A percentile compares a stretch with the other conserved stretches of the same genome.
Conservation (phyloP, 441 rosid genomes). For the Adansonia rubrostipa region DNA sequence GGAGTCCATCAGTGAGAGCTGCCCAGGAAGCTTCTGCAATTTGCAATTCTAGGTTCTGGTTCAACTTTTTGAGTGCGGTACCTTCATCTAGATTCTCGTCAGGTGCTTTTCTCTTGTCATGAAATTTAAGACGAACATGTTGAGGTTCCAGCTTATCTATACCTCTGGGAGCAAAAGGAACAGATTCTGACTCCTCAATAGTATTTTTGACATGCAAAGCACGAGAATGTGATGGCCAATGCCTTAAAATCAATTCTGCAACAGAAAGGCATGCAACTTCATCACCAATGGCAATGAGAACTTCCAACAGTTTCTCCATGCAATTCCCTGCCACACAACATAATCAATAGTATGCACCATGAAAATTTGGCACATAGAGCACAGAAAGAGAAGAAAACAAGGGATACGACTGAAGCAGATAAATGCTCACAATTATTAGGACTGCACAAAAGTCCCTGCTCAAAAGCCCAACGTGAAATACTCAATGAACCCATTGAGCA, state of each 20-base stretch:
- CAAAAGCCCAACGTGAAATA: slow-evolving; percentile 99
- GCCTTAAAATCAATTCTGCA: slow-evolving; percentile 92
- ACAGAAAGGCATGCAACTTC: slow-evolving; percentile 98
- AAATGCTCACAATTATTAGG: slow-evolving; percentile 87
- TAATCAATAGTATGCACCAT: slow-evolving; percentile 15
- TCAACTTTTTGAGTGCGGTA: slow-evolving; percentile 60
- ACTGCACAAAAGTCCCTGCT: slow-evolving; percentile 98
- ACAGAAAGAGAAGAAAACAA: slow-evolving; percentile 9
- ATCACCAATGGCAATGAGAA: slow-evolving; percentile 98
- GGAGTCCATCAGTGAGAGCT: slow-evolving; percentile 66
- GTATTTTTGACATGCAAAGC: slow-evolving; percentile 83
- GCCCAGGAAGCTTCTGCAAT: slow-evolving; percentile 78
- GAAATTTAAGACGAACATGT: slow-evolving; percentile 85
- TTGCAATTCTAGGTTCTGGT: slow-evolving; percentile 56
- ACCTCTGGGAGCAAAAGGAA: slow-evolving; percentile 93
- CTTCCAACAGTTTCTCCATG: slow-evolving; percentile 99
- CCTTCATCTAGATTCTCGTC: slow-evolving; percentile 54
- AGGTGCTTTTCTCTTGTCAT: slow-evolving; percentile 81
- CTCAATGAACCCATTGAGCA: slow-evolving; percentile 95
- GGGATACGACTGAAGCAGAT: slow-evolving; percentile 14
- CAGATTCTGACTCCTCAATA: slow-evolving; percentile 76
- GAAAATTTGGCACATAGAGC: slow-evolving; percentile 13
- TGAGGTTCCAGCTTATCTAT: slow-evolving; percentile 93
- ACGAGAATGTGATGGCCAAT: slow-evolving; percentile 99
- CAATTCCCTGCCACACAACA: slow-evolving; percentile 77